Evolutionary conservation across 2,329 filamentous ascomycete genomes (phyloP).

Genomic region (Penicillium polonicum): DNA sequence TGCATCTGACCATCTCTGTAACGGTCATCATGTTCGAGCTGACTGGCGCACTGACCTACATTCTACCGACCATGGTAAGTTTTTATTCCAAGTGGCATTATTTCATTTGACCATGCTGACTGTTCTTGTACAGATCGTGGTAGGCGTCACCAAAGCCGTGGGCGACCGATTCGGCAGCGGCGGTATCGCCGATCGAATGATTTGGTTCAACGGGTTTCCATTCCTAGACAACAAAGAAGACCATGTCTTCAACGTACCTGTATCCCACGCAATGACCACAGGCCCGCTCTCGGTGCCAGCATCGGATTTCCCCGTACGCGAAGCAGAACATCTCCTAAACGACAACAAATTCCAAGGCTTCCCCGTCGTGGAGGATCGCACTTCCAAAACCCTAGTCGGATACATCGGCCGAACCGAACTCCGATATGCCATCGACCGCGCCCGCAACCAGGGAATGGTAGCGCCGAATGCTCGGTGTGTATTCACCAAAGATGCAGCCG

Average conservation of each 20-base stretch:
- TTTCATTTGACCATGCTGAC: neutral
- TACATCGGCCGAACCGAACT: slow-evolving; percentile 93
- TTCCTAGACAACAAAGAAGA: slow-evolving; percentile 98
- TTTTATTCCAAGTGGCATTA: neutral
- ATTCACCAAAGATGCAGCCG: slow-evolving; percentile 60
- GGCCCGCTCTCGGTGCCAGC: slow-evolving; percentile 72
- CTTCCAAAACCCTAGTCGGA: slow-evolving; percentile 72
- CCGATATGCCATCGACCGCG: slow-evolving; percentile 81
- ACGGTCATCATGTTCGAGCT: slow-evolving; percentile 99
- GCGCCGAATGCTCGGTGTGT: slow-evolving; percentile 68
- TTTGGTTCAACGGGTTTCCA: slow-evolving; percentile 96
- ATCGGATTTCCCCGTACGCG: slow-evolving; percentile 69
- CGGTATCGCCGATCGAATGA: slow-evolving; percentile 96
- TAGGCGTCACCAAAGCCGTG: slow-evolving; percentile 92
- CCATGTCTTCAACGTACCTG: slow-evolving; percentile 91
- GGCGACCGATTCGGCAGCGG: slow-evolving; percentile 90
- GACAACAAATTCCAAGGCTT: slow-evolving; percentile 89
- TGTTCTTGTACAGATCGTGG: slow-evolving; percentile 65
- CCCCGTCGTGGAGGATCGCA: slow-evolving; percentile 76
- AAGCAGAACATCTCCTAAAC: slow-evolving; percentile 72
- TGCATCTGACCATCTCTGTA: slow-evolving; percentile 95
- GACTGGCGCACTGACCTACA: slow-evolving; percentile 95
- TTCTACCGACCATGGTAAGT: slow-evolving; percentile 84
- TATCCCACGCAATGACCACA: slow-evolving; percentile 83
- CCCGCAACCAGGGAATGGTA: slow-evolving; percentile 67